Evolutionary conservation across 305 asterid genomes (phyloP).

Genomic region (Coffea humblotiana): DNA sequence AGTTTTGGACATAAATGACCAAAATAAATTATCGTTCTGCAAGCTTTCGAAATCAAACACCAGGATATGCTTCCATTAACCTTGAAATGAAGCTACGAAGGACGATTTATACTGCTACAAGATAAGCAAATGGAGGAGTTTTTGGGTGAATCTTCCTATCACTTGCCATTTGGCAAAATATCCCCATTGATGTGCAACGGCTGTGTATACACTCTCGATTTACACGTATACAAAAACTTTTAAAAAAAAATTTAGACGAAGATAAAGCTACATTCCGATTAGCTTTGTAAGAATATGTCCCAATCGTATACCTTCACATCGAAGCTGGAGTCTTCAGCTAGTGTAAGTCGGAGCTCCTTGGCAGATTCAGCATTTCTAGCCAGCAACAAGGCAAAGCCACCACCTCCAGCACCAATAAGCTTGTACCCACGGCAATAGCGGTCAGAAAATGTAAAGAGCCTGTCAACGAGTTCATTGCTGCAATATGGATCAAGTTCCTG

Average conservation of each 20-base stretch:
- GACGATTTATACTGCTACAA: neutral
- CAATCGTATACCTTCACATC: slow-evolving; percentile 68
- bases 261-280: slow-evolving; percentile 13
- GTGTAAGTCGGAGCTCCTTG: slow-evolving; percentile 42
- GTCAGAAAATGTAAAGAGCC: slow-evolving; percentile 65
- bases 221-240: neutral
- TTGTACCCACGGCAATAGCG: slow-evolving; percentile 78
- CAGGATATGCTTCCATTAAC: neutral
- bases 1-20: neutral
- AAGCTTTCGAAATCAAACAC: neutral
- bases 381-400: slow-evolving; percentile 85
- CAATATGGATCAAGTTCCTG: slow-evolving; percentile 98
- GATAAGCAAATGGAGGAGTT: too few species aligned
- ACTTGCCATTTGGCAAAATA: neutral
- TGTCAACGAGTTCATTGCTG: slow-evolving; percentile 87
- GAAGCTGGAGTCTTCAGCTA: slow-evolving; percentile 49
- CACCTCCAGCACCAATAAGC: slow-evolving; percentile 99
- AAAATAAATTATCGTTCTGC: neutral
- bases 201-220: neutral
- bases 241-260: neutral
- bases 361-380: slow-evolving; percentile 72
- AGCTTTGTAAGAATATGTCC: slow-evolving; percentile 52
- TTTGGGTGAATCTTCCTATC: neutral
- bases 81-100: neutral
- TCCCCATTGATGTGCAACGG: neutral